Evolutionary conservation across 2,329 filamentous ascomycete genomes (phyloP).

Genomic region (Aspergillus ustus): DNA sequence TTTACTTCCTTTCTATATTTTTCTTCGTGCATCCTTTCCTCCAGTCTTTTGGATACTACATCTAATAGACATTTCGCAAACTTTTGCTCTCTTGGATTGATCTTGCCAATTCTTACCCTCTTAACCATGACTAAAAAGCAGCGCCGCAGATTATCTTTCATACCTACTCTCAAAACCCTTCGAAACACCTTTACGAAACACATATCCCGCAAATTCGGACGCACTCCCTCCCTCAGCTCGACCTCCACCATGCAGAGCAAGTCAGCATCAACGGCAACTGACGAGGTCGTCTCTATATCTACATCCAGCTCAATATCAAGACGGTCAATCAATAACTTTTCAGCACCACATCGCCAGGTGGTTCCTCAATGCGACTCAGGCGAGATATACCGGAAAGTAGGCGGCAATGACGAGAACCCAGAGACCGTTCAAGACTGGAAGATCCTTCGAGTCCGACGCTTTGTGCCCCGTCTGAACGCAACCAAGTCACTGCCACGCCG

Average conservation of each 20-base stretch:
- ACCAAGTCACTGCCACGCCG: conserved; percentile 3
- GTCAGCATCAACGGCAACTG: neutral
- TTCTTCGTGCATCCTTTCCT: neutral
- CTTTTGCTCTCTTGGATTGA: neutral
- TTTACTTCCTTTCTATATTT: neutral
- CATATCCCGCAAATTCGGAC: neutral
- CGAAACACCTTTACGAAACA: conserved; percentile 23
- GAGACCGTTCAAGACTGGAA: neutral
- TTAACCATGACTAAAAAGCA: conserved; percentile 20
- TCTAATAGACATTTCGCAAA: neutral
- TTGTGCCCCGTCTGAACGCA: neutral
- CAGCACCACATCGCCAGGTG: neutral
- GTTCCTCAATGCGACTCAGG: neutral
- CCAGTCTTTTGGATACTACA: neutral
- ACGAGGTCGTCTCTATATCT: neutral
- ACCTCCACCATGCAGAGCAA: conserved; percentile 3
- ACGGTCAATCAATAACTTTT: neutral
- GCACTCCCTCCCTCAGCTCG: neutral
- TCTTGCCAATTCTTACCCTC: neutral
- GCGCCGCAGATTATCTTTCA: conserved; percentile 22
- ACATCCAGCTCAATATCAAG: neutral
- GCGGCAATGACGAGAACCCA: neutral
- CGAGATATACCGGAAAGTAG: too few species aligned
- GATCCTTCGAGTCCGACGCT: conserved; percentile 4
- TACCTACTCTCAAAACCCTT: conserved; percentile 25